A percentile compares a stretch with the other conserved stretches of the same genome.
Conservation (phyloP, 106 monocot genomes). For the Agapanthus africanus region DNA sequence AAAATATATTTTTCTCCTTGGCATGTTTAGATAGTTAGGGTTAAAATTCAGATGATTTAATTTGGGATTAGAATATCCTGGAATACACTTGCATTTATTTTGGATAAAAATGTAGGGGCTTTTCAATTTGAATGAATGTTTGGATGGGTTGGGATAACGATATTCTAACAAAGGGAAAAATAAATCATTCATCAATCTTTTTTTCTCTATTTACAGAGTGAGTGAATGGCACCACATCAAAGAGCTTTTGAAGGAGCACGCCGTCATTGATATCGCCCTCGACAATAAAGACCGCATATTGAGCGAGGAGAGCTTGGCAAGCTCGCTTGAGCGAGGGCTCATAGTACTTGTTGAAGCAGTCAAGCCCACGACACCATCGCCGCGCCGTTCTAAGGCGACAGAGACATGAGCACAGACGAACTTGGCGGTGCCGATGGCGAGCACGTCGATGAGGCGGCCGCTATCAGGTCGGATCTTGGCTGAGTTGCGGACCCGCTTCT, state of each 20-base stretch:
- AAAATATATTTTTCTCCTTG: too few species aligned
- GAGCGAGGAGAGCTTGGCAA: conserved; percentile 16
- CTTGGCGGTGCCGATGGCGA: conserved; percentile 20
- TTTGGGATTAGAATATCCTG: too few species aligned
- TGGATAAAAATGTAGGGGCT: too few species aligned
- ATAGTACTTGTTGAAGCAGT: conserved; percentile 26
- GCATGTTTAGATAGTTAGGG: too few species aligned
- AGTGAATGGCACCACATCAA: conserved; percentile 20
- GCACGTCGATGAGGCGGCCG: conserved; percentile 4
- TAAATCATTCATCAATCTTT: too few species aligned
- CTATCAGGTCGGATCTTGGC: conserved; percentile 12
- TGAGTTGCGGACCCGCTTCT: conserved; percentile 19
- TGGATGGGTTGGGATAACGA: too few species aligned
- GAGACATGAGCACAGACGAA: conserved; percentile 20
- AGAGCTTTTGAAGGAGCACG: conserved; percentile 9
- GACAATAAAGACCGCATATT: conserved; percentile 8
- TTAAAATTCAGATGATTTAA: too few species aligned
- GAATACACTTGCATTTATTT: too few species aligned
- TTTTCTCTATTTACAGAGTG: too few species aligned
- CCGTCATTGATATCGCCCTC: conserved; percentile 22
- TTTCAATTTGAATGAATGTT: too few species aligned
- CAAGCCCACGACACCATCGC: conserved; percentile 20
- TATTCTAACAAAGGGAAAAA: too few species aligned
- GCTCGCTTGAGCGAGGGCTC: conserved; percentile 18
- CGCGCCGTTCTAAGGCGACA: conserved; percentile 18